These are phyloP conservation scores for Saccharum spontaneum DNA, from an alignment of 176 grass and related monocot genomes.

Conservation along the genomic window DNA sequence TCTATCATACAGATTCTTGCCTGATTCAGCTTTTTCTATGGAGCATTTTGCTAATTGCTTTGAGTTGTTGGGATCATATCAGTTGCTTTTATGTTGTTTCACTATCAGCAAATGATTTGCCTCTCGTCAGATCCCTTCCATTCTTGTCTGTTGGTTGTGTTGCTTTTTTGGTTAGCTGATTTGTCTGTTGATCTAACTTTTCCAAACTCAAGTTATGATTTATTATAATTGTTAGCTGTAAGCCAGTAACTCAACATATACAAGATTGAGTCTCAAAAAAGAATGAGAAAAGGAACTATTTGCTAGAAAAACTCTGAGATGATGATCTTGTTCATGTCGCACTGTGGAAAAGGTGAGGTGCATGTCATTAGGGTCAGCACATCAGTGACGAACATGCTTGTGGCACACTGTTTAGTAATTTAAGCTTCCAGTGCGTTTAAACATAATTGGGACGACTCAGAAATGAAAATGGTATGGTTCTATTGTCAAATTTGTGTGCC, in stretches of 20 bases:
- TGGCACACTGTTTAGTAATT: not conserved
- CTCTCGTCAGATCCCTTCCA: not conserved
- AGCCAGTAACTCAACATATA: not conserved
- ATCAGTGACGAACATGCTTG: not conserved
- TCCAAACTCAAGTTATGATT: constrained; percentile 7
- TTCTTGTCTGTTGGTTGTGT: too few relatives aligned
- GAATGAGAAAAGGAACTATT: not conserved
- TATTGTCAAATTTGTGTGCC: not conserved
- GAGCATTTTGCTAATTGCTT: not conserved
- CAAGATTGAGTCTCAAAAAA: not conserved
- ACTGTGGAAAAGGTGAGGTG: not conserved
- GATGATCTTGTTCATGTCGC: not conserved
- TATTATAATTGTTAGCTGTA: not conserved
- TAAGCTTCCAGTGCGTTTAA: not conserved
- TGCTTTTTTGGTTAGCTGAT: too few relatives aligned
- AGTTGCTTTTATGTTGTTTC: constrained; percentile 2
- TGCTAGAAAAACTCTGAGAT: not conserved
- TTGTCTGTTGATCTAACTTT: not conserved
- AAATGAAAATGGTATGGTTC: not conserved
- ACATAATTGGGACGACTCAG: not conserved
- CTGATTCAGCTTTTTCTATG: constrained; percentile 10
- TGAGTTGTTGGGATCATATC: not conserved
- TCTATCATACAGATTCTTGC: not conserved
- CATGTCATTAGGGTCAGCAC: not conserved
- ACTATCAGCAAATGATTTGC: not conserved